Base-by-base conservation (phyloP, 352 stramenopile species). In the Hyphochytrium catenoides region DNA sequence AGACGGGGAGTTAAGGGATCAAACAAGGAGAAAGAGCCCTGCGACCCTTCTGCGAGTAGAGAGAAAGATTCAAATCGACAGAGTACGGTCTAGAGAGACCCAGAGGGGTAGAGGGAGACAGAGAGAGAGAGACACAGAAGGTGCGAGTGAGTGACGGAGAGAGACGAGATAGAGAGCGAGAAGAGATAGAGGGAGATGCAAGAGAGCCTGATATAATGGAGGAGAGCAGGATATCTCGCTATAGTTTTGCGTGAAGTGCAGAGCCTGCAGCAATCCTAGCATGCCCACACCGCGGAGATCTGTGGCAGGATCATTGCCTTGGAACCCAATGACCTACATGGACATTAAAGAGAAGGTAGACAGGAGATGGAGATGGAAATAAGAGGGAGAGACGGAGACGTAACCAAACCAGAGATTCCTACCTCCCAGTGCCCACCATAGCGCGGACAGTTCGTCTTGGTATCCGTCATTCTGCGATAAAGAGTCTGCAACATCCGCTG, bases 281-380 rank as follows among this genome's bases (percentile, higher is more conserved):
- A 87, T 59, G 20, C 75, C 70, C 22, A 70, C 77, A 14, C 65
- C 67, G 18, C 74, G 65, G 16, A 91, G 49, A 41, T 91, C 75
- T 1, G 72, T 91, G 1, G 72, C 59, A 3, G 75, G 75, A 39
- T 91, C 74, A 4, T 34, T 60, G 17, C 74, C 75, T 41, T 89
- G 75, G 39, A 91, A 91, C 11, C 75, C 75, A 20, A 91, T 65
- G 6, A 56, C 50, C 43, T 87, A 72, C 75, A 74, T 89, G 42
- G 87, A 70, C 9, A 44, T 41, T 11, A 70, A 69, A 2, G 60
- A 60, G 7, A 74, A 53, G 12, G 53, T 39, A 20, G 68, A 52
- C 8, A 67, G 54, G 8, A 43, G 41, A 8, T 37, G 18, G n/a
- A n/a, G n/a, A n/a, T n/a, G n/a, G n/a, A n/a, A n/a, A n/a, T n/a